Conservation (phyloP, 768 basidiomycete genomes). For the Pulveroboletus sp. region DNA sequence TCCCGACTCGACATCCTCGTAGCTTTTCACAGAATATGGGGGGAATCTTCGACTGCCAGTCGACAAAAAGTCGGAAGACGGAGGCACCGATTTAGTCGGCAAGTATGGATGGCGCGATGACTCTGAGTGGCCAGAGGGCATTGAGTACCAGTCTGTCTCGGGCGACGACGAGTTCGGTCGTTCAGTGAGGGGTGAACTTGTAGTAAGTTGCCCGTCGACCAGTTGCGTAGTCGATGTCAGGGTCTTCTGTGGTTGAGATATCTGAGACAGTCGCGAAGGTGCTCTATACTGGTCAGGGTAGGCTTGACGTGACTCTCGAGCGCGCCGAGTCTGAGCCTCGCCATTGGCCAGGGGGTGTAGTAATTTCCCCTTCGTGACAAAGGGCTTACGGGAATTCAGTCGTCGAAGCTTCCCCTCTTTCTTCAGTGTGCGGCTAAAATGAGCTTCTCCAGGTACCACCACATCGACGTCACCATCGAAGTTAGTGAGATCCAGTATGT, state of each 20-base stretch:
- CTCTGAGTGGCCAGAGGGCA: constrained; percentile 7
- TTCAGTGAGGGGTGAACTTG: constrained; percentile 19
- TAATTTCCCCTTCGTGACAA: constrained; percentile 5
- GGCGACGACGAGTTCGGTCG: constrained; percentile 9
- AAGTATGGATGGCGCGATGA: constrained; percentile 3
- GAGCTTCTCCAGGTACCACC: constrained; percentile 50
- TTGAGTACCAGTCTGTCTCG: constrained; percentile 10
- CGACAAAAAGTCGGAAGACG: neutral
- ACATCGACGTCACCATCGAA: constrained; percentile 74
- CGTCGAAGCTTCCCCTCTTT: constrained; percentile 61
- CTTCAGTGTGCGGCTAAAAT: constrained; percentile 47
- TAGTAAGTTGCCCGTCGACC: constrained; percentile 17
- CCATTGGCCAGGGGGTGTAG: neutral
- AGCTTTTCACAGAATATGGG: neutral
- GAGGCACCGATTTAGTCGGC: neutral
- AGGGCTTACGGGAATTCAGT: constrained; percentile 35
- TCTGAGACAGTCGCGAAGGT: neutral
- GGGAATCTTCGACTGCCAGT: neutral
- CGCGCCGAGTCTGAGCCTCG: neutral
- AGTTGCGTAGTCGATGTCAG: constrained; percentile 13
- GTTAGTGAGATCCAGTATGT: constrained; percentile 64
- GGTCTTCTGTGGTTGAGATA: neutral
- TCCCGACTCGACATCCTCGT: constrained; percentile 7
- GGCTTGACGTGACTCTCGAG: neutral
- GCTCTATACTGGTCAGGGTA: neutral